Percentiles rank a stretch among this genome's conserved stretches.
Evolutionary conservation across 2,329 filamentous ascomycete genomes (phyloP).

Genomic region (Arthroderma sp.): DNA sequence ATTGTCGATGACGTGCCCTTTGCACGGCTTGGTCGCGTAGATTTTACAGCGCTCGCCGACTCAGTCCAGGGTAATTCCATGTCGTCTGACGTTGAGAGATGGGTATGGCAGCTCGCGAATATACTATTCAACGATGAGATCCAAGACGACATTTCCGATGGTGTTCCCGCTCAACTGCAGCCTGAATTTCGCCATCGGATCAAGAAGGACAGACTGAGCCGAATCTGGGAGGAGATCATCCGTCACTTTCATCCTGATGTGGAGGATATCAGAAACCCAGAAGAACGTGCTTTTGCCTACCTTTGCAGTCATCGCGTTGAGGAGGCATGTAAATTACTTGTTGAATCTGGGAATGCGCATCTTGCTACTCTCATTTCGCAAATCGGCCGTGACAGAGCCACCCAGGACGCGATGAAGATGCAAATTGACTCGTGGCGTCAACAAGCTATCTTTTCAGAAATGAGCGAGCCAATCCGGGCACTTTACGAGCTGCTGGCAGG

Average conservation of each 20-base stretch:
- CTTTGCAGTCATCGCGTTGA: conserved; percentile 66
- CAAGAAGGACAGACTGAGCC: conserved; percentile 34
- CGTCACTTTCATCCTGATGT: conserved; percentile 54
- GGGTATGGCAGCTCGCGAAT: conserved; percentile 72
- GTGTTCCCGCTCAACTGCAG: conserved; percentile 27
- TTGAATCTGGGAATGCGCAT: conserved; percentile 64
- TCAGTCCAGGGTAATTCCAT: conserved; percentile 16
- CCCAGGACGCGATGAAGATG: conserved; percentile 59
- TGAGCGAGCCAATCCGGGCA: conserved; percentile 68
- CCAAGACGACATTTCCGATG: conserved; percentile 32
- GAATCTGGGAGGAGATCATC: conserved; percentile 29
- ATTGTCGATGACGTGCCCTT: conserved; percentile 47
- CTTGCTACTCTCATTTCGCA: conserved; percentile 75
- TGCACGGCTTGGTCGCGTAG: conserved; percentile 24
- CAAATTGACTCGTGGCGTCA: conserved; percentile 79
- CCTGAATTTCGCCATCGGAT: conserved; percentile 31
- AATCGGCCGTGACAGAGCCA: conserved; percentile 57
- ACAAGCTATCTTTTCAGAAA: conserved; percentile 73
- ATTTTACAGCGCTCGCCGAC: conserved; percentile 23
- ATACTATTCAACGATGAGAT: conserved; percentile 67
- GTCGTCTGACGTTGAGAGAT: conserved; percentile 23
- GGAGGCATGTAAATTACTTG: conserved; percentile 68
- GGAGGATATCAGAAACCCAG: conserved; percentile 49
- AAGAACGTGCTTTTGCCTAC: conserved; percentile 73
- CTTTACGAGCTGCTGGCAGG: conserved; percentile 83